Conservation (phyloP, 2,329 filamentous ascomycete species). For the Alternaria arbusti region DNA sequence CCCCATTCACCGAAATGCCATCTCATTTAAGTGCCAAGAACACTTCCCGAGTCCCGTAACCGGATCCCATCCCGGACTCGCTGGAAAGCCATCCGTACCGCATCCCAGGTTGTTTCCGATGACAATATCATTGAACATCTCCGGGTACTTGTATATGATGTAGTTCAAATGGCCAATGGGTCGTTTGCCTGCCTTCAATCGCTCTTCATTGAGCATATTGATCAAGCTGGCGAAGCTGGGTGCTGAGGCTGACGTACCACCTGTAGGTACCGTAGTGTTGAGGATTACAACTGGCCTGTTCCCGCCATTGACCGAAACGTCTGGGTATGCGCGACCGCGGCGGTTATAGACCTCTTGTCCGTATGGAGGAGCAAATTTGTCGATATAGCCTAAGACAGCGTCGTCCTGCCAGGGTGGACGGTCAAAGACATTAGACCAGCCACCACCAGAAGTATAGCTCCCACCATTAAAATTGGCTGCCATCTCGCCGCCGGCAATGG, state of each 20-base stretch:
- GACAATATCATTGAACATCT: slow-evolving; percentile 52
- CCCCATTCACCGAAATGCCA: neutral
- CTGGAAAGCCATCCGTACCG: slow-evolving; percentile 36
- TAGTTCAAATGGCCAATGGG: slow-evolving; percentile 64
- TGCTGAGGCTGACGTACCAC: slow-evolving; percentile 61
- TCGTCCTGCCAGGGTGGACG: slow-evolving; percentile 53
- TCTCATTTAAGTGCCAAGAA: no score
- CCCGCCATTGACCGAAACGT: slow-evolving; percentile 65
- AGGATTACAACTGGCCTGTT: slow-evolving; percentile 49
- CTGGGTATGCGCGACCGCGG: slow-evolving; percentile 63
- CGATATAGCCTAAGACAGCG: no score
- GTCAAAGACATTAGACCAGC: slow-evolving; percentile 57
- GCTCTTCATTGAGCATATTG: slow-evolving; percentile 65
- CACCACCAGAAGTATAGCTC: slow-evolving; percentile 49
- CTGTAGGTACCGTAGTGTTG: slow-evolving; percentile 40
- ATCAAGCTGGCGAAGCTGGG: slow-evolving; percentile 65
- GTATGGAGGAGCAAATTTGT: no score
- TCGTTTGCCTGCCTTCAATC: slow-evolving; percentile 55
- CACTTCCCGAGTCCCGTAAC: slow-evolving; percentile 33
- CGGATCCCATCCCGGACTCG: slow-evolving; percentile 35
- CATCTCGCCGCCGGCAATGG: neutral
- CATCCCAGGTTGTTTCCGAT: slow-evolving; percentile 43
- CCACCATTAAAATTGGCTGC: no score
- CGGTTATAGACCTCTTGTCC: slow-evolving; percentile 17
- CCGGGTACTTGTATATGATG: slow-evolving; percentile 58